These are phyloP conservation scores for Orbilia oligospora DNA, from an alignment of 2,329 filamentous ascomycete species.

Conservation along the genomic window DNA sequence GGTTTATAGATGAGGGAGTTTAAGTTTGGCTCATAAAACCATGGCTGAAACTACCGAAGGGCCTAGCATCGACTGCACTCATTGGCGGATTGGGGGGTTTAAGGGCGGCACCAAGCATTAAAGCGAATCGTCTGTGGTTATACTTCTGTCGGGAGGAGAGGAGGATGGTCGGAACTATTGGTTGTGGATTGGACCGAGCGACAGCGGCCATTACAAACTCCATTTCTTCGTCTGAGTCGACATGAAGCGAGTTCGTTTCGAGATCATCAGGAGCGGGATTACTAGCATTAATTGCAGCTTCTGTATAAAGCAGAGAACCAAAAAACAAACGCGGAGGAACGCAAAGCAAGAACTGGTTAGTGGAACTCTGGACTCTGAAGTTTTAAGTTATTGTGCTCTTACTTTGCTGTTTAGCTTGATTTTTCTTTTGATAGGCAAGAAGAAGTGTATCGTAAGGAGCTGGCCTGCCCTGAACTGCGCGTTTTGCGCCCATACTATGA, in stretches of 20 bases:
- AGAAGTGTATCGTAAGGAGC: slow-evolving; percentile 94
- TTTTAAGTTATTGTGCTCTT: slow-evolving; percentile 67
- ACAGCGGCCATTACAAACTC: slow-evolving; percentile 88
- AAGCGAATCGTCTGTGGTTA: slow-evolving; percentile 75
- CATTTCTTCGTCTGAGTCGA: slow-evolving; percentile 96
- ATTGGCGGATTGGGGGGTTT: slow-evolving; percentile 67
- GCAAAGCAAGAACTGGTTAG: slow-evolving; percentile 41
- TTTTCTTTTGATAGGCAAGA: slow-evolving; percentile 93
- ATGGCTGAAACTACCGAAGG: slow-evolving; percentile 54
- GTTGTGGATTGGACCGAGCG: slow-evolving; percentile 81
- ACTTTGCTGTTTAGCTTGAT: slow-evolving; percentile 98
- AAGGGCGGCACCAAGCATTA: slow-evolving; percentile 77
- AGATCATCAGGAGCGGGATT: slow-evolving; percentile 89
- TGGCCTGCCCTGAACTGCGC: slow-evolving; percentile 86
- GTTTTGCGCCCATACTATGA: slow-evolving; percentile 94
- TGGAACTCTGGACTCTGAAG: slow-evolving; percentile 30
- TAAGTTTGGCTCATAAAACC: slow-evolving; percentile 48
- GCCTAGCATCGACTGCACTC: slow-evolving; percentile 42
- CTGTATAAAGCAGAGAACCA: slow-evolving; percentile 69
- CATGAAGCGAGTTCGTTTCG: slow-evolving; percentile 81
- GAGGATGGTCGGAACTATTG: slow-evolving; percentile 78
- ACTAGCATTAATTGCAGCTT: slow-evolving; percentile 94
- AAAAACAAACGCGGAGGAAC: slow-evolving; percentile 58
- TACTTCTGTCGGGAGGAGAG: slow-evolving; percentile 76
- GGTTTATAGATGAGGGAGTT: slow-evolving; percentile 5